phyloP scores from a whole-genome alignment of 1,284 basidiomycete genomes.

The Mixia osmundae region DNA sequence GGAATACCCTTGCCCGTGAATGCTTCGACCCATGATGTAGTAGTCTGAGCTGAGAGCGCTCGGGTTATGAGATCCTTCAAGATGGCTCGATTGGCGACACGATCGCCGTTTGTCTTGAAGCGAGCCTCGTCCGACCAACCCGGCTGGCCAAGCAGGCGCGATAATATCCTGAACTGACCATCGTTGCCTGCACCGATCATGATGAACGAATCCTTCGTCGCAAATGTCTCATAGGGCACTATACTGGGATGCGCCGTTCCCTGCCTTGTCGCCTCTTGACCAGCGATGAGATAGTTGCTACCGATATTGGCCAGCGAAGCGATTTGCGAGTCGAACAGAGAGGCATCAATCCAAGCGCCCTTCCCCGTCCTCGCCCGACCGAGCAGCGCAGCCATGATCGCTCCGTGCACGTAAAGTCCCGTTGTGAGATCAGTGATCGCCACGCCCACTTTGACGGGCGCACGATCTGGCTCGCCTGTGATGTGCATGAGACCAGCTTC shows the following conservation, averaged over 20 bases:
- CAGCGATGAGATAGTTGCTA: slow-evolving; percentile 73
- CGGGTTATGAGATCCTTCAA: slow-evolving; percentile 49
- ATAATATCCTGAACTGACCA: slow-evolving; percentile 39
- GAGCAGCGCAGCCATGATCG: slow-evolving; percentile 69
- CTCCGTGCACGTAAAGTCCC: slow-evolving; percentile 78
- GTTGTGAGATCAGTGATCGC: slow-evolving; percentile 29
- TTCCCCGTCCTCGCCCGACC: slow-evolving; percentile 61
- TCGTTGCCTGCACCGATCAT: slow-evolving; percentile 43
- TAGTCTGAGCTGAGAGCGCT: slow-evolving; percentile 33
- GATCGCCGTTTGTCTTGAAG: slow-evolving; percentile 45
- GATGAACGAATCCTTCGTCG: slow-evolving; percentile 63
- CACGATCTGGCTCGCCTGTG: slow-evolving; percentile 69
- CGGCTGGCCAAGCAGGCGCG: slow-evolving; percentile 33
- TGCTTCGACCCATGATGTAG: slow-evolving; percentile 45
- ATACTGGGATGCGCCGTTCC: slow-evolving; percentile 64
- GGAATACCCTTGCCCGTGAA: slow-evolving; percentile 66
- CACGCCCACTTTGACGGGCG: slow-evolving; percentile 44
- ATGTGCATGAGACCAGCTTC: slow-evolving; percentile 50
- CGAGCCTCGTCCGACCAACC: slow-evolving; percentile 34
- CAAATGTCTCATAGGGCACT: slow-evolving; percentile 77
- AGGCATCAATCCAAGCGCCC: slow-evolving; percentile 64
- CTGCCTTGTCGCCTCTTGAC: slow-evolving; percentile 59
- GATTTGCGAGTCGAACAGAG: slow-evolving; percentile 34
- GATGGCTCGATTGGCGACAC: slow-evolving; percentile 50
- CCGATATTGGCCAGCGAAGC: slow-evolving; percentile 82